Evolutionary conservation across 2,329 filamentous ascomycete species (phyloP), one percentile per base, ranked within the genome.

Genomic region (Diaporthe velutina): DNA sequence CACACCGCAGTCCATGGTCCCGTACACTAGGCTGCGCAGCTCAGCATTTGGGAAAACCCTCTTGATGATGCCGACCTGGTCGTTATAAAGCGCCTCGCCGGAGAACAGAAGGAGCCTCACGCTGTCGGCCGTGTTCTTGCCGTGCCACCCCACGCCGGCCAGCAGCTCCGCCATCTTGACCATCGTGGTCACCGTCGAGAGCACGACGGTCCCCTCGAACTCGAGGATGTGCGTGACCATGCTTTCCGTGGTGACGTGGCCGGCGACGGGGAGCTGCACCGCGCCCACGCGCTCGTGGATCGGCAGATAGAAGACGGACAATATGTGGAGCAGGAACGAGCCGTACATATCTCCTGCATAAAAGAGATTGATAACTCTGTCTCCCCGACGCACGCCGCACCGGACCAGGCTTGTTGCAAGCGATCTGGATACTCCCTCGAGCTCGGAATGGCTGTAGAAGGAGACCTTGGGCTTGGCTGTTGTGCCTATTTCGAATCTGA

Each of bases 291-390:
- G 33, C 33, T 52, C 45, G 10, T 67, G 22, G 17, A 67, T 67
- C 30, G 33, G 19, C 35, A 70, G 50, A 35, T 58, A 58, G 64
- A 68, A 70, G 22, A 70, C 64, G 13, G 64, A 73, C 25, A 58
- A 12, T 15, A 70, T 70, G 38, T 73, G 71, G 22, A 73, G 64
- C 17, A 73, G 64, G 64, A 73, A 73, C 5, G 52, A 70, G 50
- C 71, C 71, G 22, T 73, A 73, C 33, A 73, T 54, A 30, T 73
- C 64, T 8, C 71, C 71, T 1, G 71, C 71, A 50, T 73, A 73
- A 22, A 73, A 73, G 9, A 73, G 52, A 19, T 73, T 70, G 38
- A 68, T 68, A 4, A 73, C 64, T 22, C 33, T 54, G 61, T 70
- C 71, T 6, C 71, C 71, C 19, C 35, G 33, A 1, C 19, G n/a